A percentile compares a stretch with the other conserved stretches of the same genome.
Evolutionary conservation across 768 basidiomycete species (phyloP).

Genomic region (Amanita pseudoporphyria): DNA sequence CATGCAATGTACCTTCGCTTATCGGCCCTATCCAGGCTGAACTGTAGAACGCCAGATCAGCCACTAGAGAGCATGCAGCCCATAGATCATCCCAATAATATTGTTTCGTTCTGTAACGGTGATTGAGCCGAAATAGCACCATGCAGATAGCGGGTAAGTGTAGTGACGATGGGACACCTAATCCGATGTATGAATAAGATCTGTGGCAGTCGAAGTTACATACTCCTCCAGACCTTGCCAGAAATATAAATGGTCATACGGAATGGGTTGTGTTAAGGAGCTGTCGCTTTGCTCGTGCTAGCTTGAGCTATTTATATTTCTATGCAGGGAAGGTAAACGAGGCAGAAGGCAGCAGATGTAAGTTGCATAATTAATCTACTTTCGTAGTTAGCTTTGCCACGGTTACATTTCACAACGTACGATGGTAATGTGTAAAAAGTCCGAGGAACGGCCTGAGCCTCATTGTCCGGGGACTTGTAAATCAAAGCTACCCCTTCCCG

Average conservation of each 20-base stretch:
- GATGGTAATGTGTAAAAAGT: too few species aligned
- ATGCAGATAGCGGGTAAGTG: conserved; percentile 12
- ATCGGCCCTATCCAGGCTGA: conserved; percentile 10
- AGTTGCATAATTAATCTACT: not conserved
- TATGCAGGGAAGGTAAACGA: conserved; percentile 16
- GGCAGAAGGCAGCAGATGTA: not conserved
- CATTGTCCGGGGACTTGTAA: too few species aligned
- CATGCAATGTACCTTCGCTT: conserved; percentile 3
- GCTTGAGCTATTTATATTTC: conserved; percentile 21
- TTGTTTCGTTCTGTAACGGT: conserved; percentile 9
- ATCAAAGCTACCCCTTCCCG: too few species aligned
- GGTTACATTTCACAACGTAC: too few species aligned
- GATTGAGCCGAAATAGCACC: conserved; percentile 12
- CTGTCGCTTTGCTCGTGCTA: too few species aligned
- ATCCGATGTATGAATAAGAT: not conserved
- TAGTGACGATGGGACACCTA: conserved; percentile 7
- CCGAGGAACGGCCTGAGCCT: too few species aligned
- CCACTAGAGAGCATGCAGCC: conserved; percentile 10
- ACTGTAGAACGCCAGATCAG: conserved; percentile 9
- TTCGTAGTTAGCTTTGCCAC: too few species aligned
- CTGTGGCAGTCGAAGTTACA: not conserved
- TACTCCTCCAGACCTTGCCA: not conserved
- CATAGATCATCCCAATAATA: conserved; percentile 20
- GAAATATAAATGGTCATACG: too few species aligned
- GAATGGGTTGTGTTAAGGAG: too few species aligned